These are phyloP conservation scores for Daldinia loculata DNA, from an alignment of 495 filamentous ascomycete species.

Conservation along the genomic window DNA sequence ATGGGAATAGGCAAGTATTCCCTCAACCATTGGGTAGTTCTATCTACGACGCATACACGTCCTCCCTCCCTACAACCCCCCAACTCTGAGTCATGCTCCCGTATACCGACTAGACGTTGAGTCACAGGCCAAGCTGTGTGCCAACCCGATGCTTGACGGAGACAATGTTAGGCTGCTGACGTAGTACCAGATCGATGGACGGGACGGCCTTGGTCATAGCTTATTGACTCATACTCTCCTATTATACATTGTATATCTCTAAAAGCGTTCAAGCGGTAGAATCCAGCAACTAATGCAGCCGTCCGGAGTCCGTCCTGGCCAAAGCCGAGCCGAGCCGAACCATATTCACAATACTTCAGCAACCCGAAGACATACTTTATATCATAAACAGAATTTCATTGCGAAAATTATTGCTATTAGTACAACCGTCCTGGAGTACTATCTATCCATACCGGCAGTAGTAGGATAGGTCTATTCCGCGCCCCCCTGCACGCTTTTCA, in stretches of 20 bases:
- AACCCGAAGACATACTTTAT: background rate
- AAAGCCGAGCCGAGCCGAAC: background rate
- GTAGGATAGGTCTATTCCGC: slow-evolving; percentile 8
- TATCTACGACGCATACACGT: no score
- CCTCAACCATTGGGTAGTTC: no score
- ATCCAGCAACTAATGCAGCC: background rate
- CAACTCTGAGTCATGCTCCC: background rate
- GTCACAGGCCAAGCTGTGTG: background rate
- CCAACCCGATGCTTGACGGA: background rate
- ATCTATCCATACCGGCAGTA: slow-evolving; percentile 2
- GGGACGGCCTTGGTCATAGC: background rate
- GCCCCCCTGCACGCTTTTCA: background rate
- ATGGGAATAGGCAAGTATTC: no score
- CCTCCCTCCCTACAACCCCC: background rate
- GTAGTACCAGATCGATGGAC: background rate
- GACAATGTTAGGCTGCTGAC: background rate
- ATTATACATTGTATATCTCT: background rate
- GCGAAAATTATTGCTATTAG: slow-evolving; percentile 23
- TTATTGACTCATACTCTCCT: background rate
- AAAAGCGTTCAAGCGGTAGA: background rate
- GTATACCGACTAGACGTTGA: background rate
- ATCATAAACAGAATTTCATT: slow-evolving; percentile 2
- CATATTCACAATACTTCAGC: background rate
- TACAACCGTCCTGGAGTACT: slow-evolving; percentile 18
- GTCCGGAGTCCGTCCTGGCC: background rate